Conservation (phyloP, 1,284 basidiomycete genomes). For the Dichomitus squalens region DNA sequence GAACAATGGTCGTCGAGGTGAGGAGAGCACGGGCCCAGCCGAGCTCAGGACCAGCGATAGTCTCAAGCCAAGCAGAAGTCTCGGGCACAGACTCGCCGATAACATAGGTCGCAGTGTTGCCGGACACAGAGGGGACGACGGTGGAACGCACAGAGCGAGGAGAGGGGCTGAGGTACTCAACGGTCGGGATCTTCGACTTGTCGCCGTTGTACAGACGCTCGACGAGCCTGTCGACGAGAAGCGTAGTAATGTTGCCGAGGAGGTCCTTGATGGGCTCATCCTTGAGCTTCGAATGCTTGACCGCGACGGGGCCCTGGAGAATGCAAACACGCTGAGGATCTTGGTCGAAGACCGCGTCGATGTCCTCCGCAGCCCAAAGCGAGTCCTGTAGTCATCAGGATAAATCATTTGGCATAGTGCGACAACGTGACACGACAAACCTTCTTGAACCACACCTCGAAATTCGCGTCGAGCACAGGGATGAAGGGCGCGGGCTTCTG, state of each 20-base stretch:
- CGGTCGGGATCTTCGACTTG: conserved; percentile 72
- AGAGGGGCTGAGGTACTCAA: conserved; percentile 84
- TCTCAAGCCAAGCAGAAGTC: conserved; percentile 79
- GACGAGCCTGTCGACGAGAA: conserved; percentile 82
- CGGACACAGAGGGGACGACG: conserved; percentile 50
- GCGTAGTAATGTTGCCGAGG: conserved; percentile 83
- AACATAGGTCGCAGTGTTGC: conserved; percentile 56
- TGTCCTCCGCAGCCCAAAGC: conserved; percentile 97
- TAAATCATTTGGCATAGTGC: conserved; percentile 19
- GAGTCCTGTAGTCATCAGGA: conserved; percentile 70
- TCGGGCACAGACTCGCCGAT: conserved; percentile 62
- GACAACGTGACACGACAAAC: conserved; percentile 41
- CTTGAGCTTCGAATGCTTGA: conserved; percentile 84
- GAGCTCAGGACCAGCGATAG: conserved; percentile 79
- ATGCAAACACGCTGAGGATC: conserved; percentile 98
- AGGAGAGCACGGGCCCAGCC: conserved; percentile 90
- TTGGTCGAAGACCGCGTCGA: conserved; percentile 98
- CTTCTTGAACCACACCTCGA: conserved; percentile 99
- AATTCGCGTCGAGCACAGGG: conserved; percentile 90
- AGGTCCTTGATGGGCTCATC: conserved; percentile 95
- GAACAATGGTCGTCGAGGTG: conserved; percentile 82
- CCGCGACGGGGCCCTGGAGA: conserved; percentile 95
- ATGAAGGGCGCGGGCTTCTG: conserved; percentile 99
- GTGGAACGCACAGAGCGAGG: conserved; percentile 40
- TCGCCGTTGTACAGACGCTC: conserved; percentile 83